A percentile compares a stretch with the other conserved stretches of the same genome.
These are phyloP conservation scores for Botrytis paeoniae DNA, from an alignment of 2,329 filamentous ascomycete genomes.

Conservation along the genomic window DNA sequence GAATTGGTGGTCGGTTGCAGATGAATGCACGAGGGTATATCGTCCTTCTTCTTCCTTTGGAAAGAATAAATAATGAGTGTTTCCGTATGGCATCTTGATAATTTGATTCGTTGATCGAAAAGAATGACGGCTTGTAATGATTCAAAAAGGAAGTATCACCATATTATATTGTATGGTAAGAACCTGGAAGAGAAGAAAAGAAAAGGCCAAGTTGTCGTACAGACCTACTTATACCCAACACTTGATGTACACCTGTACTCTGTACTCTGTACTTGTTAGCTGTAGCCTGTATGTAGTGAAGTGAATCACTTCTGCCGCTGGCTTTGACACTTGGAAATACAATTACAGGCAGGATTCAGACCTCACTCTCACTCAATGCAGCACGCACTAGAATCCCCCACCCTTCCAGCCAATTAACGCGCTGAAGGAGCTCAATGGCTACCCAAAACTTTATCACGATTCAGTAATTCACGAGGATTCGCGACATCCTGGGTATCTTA, in stretches of 20 bases:
- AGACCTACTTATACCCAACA: not conserved
- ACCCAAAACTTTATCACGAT: not conserved
- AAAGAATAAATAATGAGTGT: not conserved
- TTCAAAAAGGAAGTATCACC: not conserved
- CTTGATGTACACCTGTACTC: not conserved
- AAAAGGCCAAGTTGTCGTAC: not conserved
- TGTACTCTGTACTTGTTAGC: not conserved
- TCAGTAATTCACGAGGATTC: not conserved
- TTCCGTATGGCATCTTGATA: not conserved
- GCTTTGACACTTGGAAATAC: not conserved
- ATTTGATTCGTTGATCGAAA: not conserved
- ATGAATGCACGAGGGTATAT: not conserved
- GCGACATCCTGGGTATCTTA: not conserved
- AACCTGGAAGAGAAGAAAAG: not conserved
- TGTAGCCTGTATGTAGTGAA: not conserved
- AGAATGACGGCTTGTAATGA: not conserved
- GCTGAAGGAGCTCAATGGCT: not conserved
- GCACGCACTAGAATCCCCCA: not conserved
- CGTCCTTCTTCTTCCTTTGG: not conserved
- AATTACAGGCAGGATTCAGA: not conserved
- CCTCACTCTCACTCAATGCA: not conserved
- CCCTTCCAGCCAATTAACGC: not conserved
- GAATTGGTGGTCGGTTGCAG: not conserved
- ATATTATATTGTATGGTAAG: not conserved
- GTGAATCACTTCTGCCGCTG: not conserved